Conservation (phyloP, 768 basidiomycete species). For the Amyloporia xantha region DNA sequence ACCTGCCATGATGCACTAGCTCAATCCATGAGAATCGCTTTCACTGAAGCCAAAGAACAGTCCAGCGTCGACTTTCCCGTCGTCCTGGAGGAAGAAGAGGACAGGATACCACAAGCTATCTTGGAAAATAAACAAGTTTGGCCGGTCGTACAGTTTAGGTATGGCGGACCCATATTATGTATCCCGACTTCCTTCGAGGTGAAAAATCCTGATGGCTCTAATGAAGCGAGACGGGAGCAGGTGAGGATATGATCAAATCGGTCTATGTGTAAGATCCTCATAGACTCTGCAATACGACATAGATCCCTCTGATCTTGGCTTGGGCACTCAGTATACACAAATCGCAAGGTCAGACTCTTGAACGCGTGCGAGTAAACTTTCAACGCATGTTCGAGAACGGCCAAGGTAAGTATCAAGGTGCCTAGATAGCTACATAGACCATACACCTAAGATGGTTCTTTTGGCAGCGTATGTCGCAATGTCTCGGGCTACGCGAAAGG, state of each 20-base stretch:
- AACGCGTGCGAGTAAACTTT: constrained; percentile 78
- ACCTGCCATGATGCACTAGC: constrained; percentile 31
- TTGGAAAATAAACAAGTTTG: constrained; percentile 24
- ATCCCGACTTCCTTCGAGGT: constrained; percentile 57
- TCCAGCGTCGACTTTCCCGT: neutral
- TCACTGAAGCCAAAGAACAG: neutral
- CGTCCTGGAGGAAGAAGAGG: constrained; percentile 12
- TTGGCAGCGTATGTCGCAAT: constrained; percentile 59
- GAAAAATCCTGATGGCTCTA: constrained; percentile 47
- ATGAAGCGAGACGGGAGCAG: constrained; percentile 57
- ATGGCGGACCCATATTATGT: constrained; percentile 39
- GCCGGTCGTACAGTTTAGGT: constrained; percentile 58
- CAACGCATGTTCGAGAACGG: constrained; percentile 72
- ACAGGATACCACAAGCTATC: neutral
- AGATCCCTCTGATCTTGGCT: constrained; percentile 61
- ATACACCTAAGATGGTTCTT: neutral
- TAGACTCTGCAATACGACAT: neutral
- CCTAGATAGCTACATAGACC: neutral
- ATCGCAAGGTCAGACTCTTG: constrained; percentile 84
- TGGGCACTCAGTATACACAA: constrained; percentile 90
- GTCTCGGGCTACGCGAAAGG: constrained; percentile 66
- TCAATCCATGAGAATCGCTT: constrained; percentile 28
- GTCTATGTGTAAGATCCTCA: neutral
- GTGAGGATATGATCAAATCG: constrained; percentile 24
- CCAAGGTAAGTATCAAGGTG: constrained; percentile 46